These are phyloP conservation scores for Candida jianshihensis DNA, from an alignment of 805 yeast species.

Conservation along the genomic window DNA sequence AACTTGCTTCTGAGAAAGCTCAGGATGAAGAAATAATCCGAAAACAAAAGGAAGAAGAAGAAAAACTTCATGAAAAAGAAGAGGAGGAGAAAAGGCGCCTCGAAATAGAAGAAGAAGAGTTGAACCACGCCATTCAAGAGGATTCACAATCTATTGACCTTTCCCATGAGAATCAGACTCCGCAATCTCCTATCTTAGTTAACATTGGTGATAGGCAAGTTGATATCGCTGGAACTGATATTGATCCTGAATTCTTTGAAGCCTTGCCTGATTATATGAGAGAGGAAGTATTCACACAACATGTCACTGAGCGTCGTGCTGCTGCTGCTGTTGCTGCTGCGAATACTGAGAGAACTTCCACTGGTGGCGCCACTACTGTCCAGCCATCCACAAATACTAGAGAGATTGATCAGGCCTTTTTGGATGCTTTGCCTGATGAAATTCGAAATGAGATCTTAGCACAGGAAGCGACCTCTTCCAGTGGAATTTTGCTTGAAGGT, in stretches of 20 bases:
- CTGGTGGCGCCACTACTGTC: too few relatives aligned
- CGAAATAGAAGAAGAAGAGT: slow-evolving; percentile 20
- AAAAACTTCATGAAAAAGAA: slow-evolving; percentile 19
- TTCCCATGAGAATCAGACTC: neutral
- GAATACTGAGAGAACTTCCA: slow-evolving; percentile 28
- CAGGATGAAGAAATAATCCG: slow-evolving; percentile 22
- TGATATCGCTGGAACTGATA: slow-evolving; percentile 83
- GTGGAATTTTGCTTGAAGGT: too few relatives aligned
- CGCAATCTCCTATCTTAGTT: slow-evolving; percentile 53
- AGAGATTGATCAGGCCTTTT: slow-evolving; percentile 73
- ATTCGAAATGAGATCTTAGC: slow-evolving; percentile 56
- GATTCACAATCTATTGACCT: neutral
- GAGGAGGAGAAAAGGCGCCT: slow-evolving; percentile 21
- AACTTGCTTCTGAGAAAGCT: slow-evolving; percentile 23
- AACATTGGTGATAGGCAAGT: slow-evolving; percentile 71
- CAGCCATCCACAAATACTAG: slow-evolving; percentile 26
- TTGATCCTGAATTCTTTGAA: slow-evolving; percentile 84
- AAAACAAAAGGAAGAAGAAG: slow-evolving; percentile 23
- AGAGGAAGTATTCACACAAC: slow-evolving; percentile 85
- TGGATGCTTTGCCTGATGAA: slow-evolving; percentile 69
- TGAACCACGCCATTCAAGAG: neutral
- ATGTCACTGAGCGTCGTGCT: slow-evolving; percentile 66
- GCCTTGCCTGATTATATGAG: slow-evolving; percentile 92
- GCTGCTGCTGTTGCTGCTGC: slow-evolving; percentile 29
- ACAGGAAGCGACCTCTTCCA: slow-evolving; percentile 42